These are phyloP conservation scores for Vitellaria paradoxa DNA, from an alignment of 179 eudicot species.

Conservation along the genomic window DNA sequence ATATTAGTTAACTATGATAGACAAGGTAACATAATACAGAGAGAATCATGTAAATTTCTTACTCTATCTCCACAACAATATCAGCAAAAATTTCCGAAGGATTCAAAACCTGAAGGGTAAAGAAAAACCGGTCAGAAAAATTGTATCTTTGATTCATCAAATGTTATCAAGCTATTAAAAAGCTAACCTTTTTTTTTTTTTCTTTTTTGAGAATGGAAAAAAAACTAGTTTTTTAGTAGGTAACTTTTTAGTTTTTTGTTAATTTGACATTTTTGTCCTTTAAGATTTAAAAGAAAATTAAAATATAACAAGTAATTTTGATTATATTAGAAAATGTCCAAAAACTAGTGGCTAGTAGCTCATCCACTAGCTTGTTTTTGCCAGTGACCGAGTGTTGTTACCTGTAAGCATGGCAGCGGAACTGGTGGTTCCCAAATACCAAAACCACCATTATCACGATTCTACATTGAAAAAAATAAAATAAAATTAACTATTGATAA, in stretches of 20 bases:
- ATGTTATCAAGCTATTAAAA: background rate
- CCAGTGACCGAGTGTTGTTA: background rate
- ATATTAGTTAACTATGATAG: too few species aligned
- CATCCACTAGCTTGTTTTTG: too few species aligned
- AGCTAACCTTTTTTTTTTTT: too few species aligned
- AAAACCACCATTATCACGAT: conserved; percentile 30
- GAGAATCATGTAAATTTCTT: background rate
- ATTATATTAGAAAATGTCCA: too few species aligned
- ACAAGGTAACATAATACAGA: too few species aligned
- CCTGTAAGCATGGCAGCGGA: conserved; percentile 29
- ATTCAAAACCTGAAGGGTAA: conserved; percentile 15
- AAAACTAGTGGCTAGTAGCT: too few species aligned
- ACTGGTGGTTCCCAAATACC: conserved; percentile 33
- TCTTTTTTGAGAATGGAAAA: too few species aligned
- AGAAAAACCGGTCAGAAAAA: background rate
- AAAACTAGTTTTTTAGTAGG: too few species aligned
- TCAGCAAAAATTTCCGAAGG: conserved; percentile 22
- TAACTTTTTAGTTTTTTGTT: too few species aligned
- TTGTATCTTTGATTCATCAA: background rate
- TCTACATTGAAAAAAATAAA: background rate
- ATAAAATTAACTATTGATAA: background rate
- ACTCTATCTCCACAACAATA: conserved; percentile 19
- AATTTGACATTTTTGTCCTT: too few species aligned
- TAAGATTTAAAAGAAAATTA: too few species aligned
- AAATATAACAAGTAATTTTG: too few species aligned